Base-by-base conservation (phyloP, 2,329 filamentous ascomycete genomes). In the Cadophora sp. region DNA sequence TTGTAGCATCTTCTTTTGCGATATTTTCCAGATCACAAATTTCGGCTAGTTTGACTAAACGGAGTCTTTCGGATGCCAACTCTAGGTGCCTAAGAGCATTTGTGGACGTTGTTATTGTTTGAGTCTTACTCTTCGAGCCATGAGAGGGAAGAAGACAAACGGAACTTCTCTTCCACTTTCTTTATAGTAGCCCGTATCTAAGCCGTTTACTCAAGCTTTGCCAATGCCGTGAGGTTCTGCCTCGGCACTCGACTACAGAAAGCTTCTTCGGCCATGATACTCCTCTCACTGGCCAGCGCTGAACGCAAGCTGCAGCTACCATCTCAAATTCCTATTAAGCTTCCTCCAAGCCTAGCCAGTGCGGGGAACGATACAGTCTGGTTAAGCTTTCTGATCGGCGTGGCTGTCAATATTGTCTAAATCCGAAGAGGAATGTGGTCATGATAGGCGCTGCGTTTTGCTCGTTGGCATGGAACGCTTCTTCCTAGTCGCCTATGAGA, bases 371-470 rank as follows among this genome's bases (percentile, higher is more conserved):
- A 13, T 41, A 41, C 24, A 20, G 22, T 48, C 47, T 27, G 13
- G 33, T 61, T 48, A 48, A 61, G 59, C 59, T 50, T 59, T 48
- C 24, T 2, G 20, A 61, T 51, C 27, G 36, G 64, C 27, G 4
- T 47, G 36, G 48, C 50, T 66, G 58, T 51, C 56, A 30, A 22
- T 33, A 13, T 8, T 51, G 4, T 20, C 62, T 55, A 64, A 20
- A 39, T 48, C 64, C 9, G 20, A 59, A 56, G 20, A 41, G 53
- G 62, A 59, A 64, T 59, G 53, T 64, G 53, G 51, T 59, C 62
- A 39, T 59, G 24, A 11, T 24, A 36, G 27, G 27, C 14, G 51
- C 16, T 20, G 27, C 5, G 4, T n/a, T 55, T 13, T 36, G 27
- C 30, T 24, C 6, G n/a, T 13, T 18, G 13, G 16, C 2, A 11